A percentile compares a stretch with the other conserved stretches of the same genome.
phyloP scores from a whole-genome alignment of 768 basidiomycete genomes.

The Calocybe cyanea region DNA sequence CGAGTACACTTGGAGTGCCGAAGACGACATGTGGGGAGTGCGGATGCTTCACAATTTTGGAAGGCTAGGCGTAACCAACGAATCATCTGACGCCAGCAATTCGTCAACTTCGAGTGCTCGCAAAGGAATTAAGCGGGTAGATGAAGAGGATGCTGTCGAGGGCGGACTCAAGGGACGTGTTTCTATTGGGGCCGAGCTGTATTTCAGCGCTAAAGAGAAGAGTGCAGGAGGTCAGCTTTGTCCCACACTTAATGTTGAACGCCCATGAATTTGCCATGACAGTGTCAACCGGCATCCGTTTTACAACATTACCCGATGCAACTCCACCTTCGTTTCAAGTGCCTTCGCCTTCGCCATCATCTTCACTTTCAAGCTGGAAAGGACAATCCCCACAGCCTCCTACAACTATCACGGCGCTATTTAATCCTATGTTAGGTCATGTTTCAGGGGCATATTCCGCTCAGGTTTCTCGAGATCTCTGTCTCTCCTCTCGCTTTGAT shows the following conservation, averaged over 20 bases:
- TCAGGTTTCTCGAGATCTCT: constrained; percentile 78
- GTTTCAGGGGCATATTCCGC: constrained; percentile 90
- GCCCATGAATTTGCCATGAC: background rate
- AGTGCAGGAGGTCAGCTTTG: constrained; percentile 81
- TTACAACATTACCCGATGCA: constrained; percentile 85
- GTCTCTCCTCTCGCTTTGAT: constrained; percentile 87
- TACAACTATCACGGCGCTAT: constrained; percentile 90
- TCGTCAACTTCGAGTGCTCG: constrained; percentile 19
- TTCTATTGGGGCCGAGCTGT: constrained; percentile 90
- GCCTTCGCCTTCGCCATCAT: constrained; percentile 30
- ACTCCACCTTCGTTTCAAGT: constrained; percentile 63
- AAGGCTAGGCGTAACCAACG: constrained; percentile 42
- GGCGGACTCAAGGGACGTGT: constrained; percentile 89
- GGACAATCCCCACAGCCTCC: constrained; percentile 68
- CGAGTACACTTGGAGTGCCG: constrained; percentile 92
- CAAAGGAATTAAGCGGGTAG: constrained; percentile 70
- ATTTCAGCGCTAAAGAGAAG: constrained; percentile 88
- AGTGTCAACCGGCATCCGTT: constrained; percentile 95
- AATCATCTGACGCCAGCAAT: constrained; percentile 26
- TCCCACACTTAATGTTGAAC: background rate
- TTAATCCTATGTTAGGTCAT: constrained; percentile 96
- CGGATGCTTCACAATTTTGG: constrained; percentile 92
- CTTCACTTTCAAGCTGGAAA: constrained; percentile 30
- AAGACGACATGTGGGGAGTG: constrained; percentile 91
- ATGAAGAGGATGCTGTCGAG: constrained; percentile 91